These are phyloP conservation scores for Juglanconis oblonga DNA, from an alignment of 2,329 filamentous ascomycete genomes.

Conservation along the genomic window DNA sequence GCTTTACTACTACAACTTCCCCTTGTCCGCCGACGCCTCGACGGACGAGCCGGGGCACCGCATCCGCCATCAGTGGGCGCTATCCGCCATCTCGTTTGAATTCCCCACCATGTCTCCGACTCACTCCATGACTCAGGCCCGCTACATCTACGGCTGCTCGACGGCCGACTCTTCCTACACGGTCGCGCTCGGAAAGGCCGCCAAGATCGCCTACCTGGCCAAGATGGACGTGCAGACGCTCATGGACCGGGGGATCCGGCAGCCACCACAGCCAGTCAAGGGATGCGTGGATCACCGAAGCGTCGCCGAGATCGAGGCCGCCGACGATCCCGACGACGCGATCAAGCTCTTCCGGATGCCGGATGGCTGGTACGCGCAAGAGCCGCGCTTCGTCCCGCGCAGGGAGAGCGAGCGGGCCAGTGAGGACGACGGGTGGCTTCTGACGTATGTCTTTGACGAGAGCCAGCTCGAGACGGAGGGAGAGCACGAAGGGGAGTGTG, in stretches of 20 bases:
- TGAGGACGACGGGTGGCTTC: slow-evolving; percentile 66
- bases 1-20: slow-evolving; percentile 67
- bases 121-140: slow-evolving; percentile 53
- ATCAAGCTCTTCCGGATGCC: slow-evolving; percentile 63
- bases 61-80: slow-evolving; percentile 62
- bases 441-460: slow-evolving; percentile 71
- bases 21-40: slow-evolving; percentile 29
- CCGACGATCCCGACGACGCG: slow-evolving; percentile 45
- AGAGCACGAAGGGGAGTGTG: slow-evolving; percentile 44
- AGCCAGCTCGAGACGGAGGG: slow-evolving; percentile 54
- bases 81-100: slow-evolving; percentile 65
- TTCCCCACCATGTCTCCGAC: slow-evolving; percentile 60
- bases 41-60: slow-evolving; percentile 21
- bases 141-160: slow-evolving; percentile 67
- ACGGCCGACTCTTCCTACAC: slow-evolving; percentile 56
- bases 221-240: slow-evolving; percentile 57
- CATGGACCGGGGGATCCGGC: slow-evolving; percentile 48
- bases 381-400: slow-evolving; percentile 62
- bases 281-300: slow-evolving; percentile 61
- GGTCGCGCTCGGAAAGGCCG: slow-evolving; percentile 59
- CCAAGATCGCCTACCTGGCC: slow-evolving; percentile 63
- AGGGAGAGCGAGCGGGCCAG: slow-evolving; percentile 22
- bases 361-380: slow-evolving; percentile 60
- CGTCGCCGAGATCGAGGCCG: slow-evolving; percentile 49
- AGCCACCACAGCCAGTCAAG: slow-evolving; percentile 46